Percentiles rank a stretch among this genome's conserved stretches.
phyloP scores from a whole-genome alignment of 2,329 filamentous ascomycete genomes.

The Periconia sp. region DNA sequence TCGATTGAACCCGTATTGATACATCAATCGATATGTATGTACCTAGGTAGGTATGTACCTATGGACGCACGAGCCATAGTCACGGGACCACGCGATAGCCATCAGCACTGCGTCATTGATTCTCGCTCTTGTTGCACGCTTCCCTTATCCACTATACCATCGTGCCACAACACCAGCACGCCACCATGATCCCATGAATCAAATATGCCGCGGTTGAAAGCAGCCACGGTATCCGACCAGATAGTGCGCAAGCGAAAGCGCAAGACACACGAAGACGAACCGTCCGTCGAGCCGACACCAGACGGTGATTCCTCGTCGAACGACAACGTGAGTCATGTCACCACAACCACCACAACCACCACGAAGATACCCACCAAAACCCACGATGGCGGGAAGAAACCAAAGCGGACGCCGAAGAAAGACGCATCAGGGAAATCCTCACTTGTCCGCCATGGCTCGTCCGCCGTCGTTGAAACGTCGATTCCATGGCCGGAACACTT shows the following conservation, averaged over 20 bases:
- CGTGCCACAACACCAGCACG: slow-evolving; percentile 3
- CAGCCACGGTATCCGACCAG: slow-evolving; percentile 48
- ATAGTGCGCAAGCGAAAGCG: slow-evolving; percentile 50
- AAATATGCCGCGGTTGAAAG: slow-evolving; percentile 46
- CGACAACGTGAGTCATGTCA: slow-evolving; percentile 11
- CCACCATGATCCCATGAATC: slow-evolving; percentile 8
- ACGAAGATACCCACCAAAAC: slow-evolving; percentile 58
- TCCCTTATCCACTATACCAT: background rate
- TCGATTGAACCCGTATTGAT: background rate
- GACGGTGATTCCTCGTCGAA: slow-evolving; percentile 6
- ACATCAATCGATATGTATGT: background rate
- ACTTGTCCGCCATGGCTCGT: slow-evolving; percentile 49
- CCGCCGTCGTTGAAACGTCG: slow-evolving; percentile 53
- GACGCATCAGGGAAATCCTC: slow-evolving; percentile 39
- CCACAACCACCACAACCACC: slow-evolving; percentile 36
- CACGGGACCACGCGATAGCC: background rate
- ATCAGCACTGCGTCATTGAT: slow-evolving; percentile 28
- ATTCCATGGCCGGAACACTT: slow-evolving; percentile 76
- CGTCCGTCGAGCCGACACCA: slow-evolving; percentile 8
- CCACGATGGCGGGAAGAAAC: slow-evolving; percentile 58
- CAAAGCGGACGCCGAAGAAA: slow-evolving; percentile 47
- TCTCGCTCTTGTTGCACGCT: slow-evolving; percentile 2
- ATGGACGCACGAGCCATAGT: background rate
- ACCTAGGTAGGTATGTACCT: background rate
- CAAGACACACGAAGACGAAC: slow-evolving; percentile 27